A percentile compares a stretch with the other conserved stretches of the same genome.
These are phyloP conservation scores for Aspergillus bridgeri DNA, from an alignment of 495 filamentous ascomycete genomes.

Conservation along the genomic window DNA sequence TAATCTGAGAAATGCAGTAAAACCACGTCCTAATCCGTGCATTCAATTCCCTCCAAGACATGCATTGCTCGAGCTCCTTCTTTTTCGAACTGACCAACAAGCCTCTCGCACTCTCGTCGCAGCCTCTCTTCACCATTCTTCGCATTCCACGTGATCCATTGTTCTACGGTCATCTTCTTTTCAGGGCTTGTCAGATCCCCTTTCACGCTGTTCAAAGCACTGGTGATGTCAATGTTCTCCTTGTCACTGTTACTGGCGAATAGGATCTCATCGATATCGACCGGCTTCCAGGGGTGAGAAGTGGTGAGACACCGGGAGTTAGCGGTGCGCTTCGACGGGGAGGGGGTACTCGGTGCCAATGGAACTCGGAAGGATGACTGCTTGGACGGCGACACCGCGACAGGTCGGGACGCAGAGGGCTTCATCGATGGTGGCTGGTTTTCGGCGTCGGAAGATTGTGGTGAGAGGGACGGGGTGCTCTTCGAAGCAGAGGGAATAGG, in stretches of 20 bases:
- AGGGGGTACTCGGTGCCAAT: constrained; percentile 56
- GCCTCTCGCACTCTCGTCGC: constrained; percentile 72
- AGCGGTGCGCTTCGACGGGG: constrained; percentile 63
- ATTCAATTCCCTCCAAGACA: constrained; percentile 70
- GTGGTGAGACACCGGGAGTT: constrained; percentile 55
- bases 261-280: constrained; percentile 65
- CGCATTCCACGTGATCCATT: constrained; percentile 86
- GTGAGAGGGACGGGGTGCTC: constrained; percentile 57
- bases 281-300: constrained; percentile 63
- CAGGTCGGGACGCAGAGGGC: constrained; percentile 37
- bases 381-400: constrained; percentile 39
- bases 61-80: constrained; percentile 76
- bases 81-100: constrained; percentile 75
- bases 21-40: constrained; percentile 35
- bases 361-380: constrained; percentile 40
- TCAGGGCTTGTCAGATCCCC: constrained; percentile 70
- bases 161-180: constrained; percentile 85
- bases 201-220: constrained; percentile 43
- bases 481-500: constrained; percentile 29
- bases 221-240: constrained; percentile 51
- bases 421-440: constrained; percentile 69
- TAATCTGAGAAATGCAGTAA: constrained; percentile 16
- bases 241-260: constrained; percentile 43
- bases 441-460: constrained; percentile 77
- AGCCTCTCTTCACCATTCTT: constrained; percentile 72